Conservation (phyloP, 1,284 basidiomycete species). For the Cryptococcus sp. region DNA sequence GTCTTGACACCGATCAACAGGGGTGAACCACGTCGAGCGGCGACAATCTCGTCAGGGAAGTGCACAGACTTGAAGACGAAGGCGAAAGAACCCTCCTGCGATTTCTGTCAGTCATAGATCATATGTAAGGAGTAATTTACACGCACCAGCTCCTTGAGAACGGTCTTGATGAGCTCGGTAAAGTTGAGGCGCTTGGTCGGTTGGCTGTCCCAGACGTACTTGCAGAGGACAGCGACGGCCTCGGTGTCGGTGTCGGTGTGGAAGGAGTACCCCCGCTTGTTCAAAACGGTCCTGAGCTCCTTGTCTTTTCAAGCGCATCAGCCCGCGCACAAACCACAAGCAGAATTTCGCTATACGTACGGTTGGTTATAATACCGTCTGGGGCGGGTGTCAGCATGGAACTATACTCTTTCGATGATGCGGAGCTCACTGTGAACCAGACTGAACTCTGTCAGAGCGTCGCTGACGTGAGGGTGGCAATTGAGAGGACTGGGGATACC, state of each 20-base stretch:
- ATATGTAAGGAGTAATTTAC: not conserved
- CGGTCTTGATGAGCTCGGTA: conserved; percentile 89
- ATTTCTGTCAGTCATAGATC: not conserved
- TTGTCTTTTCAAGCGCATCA: conserved; percentile 46
- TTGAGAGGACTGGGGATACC: conserved; percentile 84
- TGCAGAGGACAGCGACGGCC: conserved; percentile 91
- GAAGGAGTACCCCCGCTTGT: conserved; percentile 94
- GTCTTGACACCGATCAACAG: conserved; percentile 99
- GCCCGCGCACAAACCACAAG: not conserved
- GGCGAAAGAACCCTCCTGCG: conserved; percentile 92
- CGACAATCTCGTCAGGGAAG: conserved; percentile 95
- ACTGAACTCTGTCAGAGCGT: conserved; percentile 77
- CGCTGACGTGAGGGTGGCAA: conserved; percentile 94
- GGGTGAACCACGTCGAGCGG: conserved; percentile 94
- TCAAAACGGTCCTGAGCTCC: conserved; percentile 88
- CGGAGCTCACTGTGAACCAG: conserved; percentile 75
- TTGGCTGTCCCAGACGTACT: conserved; percentile 96
- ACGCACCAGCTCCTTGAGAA: conserved; percentile 84
- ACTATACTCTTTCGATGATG: not conserved
- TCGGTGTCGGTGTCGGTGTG: conserved; percentile 98
- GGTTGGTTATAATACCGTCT: conserved; percentile 98
- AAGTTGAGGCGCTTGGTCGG: conserved; percentile 86
- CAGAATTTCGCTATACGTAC: conserved; percentile 43
- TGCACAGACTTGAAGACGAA: conserved; percentile 98
- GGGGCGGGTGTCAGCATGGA: not conserved